phyloP scores from a whole-genome alignment of 257 asterid genomes.

The Solanum bukasovii region DNA sequence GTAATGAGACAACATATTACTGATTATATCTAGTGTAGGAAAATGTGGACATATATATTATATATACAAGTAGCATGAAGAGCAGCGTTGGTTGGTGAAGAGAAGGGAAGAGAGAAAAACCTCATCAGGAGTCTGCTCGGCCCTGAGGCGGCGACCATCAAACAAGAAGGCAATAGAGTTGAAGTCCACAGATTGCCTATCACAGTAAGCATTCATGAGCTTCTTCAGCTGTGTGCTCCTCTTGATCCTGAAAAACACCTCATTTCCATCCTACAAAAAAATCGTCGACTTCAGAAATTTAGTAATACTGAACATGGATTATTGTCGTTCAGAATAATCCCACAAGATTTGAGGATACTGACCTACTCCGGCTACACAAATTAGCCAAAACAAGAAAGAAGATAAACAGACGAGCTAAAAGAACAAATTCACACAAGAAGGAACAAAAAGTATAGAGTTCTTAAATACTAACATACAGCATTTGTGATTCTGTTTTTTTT shows the following conservation, averaged over 20 bases:
- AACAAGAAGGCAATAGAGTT: conserved; percentile 25
- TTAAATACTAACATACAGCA: not conserved
- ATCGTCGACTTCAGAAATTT: not conserved
- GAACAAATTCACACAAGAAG: not conserved
- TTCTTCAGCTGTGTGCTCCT: conserved; percentile 27
- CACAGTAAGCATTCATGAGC: conserved; percentile 39
- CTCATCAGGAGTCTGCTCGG: conserved; percentile 36
- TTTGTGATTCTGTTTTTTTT: not conserved
- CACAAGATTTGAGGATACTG: not conserved
- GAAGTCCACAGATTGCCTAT: conserved; percentile 21
- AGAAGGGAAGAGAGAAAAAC: not conserved
- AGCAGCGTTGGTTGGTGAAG: not conserved
- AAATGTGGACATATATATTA: not conserved
- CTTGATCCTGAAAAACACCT: conserved; percentile 29
- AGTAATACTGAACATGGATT: not conserved
- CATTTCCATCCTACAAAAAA: conserved; percentile 27
- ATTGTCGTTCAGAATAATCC: not conserved
- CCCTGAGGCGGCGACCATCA: conserved; percentile 28
- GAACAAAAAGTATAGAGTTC: not conserved
- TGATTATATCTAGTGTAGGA: not conserved
- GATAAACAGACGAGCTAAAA: not conserved
- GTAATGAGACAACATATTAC: not conserved
- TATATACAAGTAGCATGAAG: not conserved
- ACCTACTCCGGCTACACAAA: not conserved
- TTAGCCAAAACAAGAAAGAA: not conserved